These are phyloP conservation scores for Phalaenopsis hybrid DNA, from an alignment of 116 monocot genomes.

Conservation along the genomic window DNA sequence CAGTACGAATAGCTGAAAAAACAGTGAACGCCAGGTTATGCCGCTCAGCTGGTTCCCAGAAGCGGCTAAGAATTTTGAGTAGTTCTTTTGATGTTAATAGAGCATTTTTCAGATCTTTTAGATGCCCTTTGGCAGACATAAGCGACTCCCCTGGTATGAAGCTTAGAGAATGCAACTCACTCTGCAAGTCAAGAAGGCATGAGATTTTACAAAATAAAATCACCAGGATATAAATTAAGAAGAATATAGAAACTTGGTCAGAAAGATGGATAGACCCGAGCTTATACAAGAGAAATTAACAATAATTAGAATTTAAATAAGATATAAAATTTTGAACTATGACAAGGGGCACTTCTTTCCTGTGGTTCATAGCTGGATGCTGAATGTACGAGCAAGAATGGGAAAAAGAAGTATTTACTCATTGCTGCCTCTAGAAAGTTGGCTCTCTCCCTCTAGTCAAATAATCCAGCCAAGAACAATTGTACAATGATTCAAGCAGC, in stretches of 20 bases:
- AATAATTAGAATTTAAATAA: not conserved
- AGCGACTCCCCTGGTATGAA: slow-evolving; percentile 18
- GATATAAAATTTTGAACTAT: not conserved
- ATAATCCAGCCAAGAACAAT: no score
- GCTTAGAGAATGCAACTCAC: slow-evolving; percentile 24
- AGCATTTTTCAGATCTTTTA: slow-evolving; percentile 47
- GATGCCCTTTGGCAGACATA: slow-evolving; percentile 12
- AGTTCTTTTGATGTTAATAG: slow-evolving; percentile 56
- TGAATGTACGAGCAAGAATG: not conserved
- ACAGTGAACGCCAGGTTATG: slow-evolving; percentile 36
- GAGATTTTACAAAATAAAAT: not conserved
- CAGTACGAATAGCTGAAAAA: slow-evolving; percentile 34
- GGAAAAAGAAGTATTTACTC: no score
- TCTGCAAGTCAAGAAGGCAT: slow-evolving; percentile 25
- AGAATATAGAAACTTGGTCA: not conserved
- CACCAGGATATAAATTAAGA: not conserved
- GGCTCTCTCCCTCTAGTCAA: no score
- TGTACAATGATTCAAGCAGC: no score
- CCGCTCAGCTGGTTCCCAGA: slow-evolving; percentile 32
- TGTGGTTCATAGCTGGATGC: not conserved
- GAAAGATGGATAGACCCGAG: not conserved
- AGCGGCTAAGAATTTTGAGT: slow-evolving; percentile 32
- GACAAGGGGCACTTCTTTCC: not conserved
- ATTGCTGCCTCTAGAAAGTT: no score
- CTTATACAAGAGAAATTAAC: not conserved